phyloP scores from a whole-genome alignment of 305 asterid species.

The Fraxinus paxiana region DNA sequence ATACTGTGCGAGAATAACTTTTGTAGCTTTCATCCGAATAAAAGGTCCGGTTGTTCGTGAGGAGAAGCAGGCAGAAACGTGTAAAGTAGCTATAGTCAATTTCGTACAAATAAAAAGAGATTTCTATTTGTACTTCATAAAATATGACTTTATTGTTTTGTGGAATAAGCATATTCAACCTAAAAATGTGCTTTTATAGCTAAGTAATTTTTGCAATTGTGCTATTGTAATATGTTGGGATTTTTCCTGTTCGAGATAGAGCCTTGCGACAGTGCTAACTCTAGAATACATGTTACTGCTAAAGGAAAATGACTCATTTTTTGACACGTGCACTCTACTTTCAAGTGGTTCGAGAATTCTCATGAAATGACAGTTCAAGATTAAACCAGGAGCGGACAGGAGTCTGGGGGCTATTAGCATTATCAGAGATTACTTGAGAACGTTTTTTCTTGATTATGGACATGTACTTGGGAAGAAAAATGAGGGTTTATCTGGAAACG shows the following conservation, averaged over 20 bases:
- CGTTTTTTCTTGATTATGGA: background rate
- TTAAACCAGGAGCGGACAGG: background rate
- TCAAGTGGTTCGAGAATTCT: background rate
- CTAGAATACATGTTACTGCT: background rate
- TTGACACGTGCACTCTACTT: background rate
- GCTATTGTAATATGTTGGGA: background rate
- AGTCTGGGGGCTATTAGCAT: background rate
- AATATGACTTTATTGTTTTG: background rate
- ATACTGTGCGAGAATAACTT: background rate
- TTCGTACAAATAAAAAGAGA: background rate
- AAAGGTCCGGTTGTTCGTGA: background rate
- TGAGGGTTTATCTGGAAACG: background rate
- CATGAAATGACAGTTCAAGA: slow-evolving; percentile 1
- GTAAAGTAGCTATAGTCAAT: background rate
- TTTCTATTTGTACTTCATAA: background rate
- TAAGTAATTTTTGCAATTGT: background rate
- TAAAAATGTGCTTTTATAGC: background rate
- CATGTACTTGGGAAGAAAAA: background rate
- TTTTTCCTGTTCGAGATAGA: background rate
- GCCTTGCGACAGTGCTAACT: background rate
- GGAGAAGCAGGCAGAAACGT: background rate
- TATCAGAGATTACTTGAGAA: background rate
- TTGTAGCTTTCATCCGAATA: background rate
- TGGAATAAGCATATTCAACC: background rate
- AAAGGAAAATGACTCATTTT: background rate